Evolutionary conservation across 306 rosid species (phyloP), one percentile per base, ranked within the genome.

Genomic region (Vigna unguiculata): DNA sequence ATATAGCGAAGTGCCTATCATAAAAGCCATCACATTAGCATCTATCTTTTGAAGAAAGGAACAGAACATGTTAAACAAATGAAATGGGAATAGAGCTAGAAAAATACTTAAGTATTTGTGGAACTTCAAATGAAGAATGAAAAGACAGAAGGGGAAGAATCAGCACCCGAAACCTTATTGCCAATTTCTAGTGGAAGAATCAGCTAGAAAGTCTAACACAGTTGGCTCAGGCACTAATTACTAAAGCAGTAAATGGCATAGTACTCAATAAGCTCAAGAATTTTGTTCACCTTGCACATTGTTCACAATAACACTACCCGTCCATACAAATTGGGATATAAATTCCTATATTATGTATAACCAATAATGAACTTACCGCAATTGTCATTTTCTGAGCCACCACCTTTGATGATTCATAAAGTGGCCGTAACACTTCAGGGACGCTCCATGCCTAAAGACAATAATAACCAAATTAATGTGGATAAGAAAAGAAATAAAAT

Each of bases 391-490:
- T 95, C 78, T 95, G 99, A 30, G 97, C 97, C 19, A 95, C 88
- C 32, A 89, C 89, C 87, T 91, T 95, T 19, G 99, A 90, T 5
- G 99, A 92, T 87, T 92, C 97, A 78, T 95, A 91, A 70, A 95
- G 97, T 2, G 99, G 97, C 43, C 99, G 92, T 66, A 92, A 81
- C 81, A 95, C 97, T 84, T 95, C 99, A 34, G 99, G 99, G 70
- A 92, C 99, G 83, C 88, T 92, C 99, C 97, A 92, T 24, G 99
- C 87, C 99, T 95, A 78, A 78, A 59, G 53, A 82, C 25, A 57
- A 76, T 24, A 43, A 14, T 7, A 58, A 60, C 24, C 46, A 52
- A 43, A 72, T 78, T 79, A 71, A 25, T 30, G 14, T 46, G 57
- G 4, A 12, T 16, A 10, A 32, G 14, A n/a, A 63, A 51, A 17